phyloP scores from a whole-genome alignment of 1,284 basidiomycete species.

The Apiotrichum montevideense region DNA sequence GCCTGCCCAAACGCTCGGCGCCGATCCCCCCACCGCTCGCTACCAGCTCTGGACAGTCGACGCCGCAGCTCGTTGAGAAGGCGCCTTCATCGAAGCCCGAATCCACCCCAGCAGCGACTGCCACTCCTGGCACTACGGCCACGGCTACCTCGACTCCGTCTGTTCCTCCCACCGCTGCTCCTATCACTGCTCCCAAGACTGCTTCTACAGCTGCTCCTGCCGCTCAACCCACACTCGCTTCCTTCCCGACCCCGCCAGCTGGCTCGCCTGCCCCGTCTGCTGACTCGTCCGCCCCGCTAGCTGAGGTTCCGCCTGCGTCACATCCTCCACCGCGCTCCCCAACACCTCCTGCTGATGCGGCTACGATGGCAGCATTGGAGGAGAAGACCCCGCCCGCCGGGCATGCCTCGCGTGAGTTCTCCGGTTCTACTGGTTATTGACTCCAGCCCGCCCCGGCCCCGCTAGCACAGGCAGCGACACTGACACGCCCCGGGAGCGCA shows the following conservation, averaged over 20 bases:
- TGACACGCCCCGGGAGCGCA: conserved; percentile 31
- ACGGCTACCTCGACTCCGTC: background rate
- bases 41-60: no score
- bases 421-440: background rate
- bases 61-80: no score
- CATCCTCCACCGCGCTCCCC: background rate
- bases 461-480: conserved; percentile 25
- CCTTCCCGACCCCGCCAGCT: no score
- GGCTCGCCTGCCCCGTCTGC: no score
- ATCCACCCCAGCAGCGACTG: background rate
- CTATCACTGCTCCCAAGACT: background rate
- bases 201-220: background rate
- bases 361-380: background rate
- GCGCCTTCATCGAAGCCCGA: no score
- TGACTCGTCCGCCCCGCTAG: background rate
- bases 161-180: background rate
- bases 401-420: background rate
- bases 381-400: conserved; percentile 4
- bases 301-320: background rate
- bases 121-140: background rate
- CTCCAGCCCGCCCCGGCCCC: background rate
- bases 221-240: background rate
- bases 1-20: background rate
- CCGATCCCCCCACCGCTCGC: no score
- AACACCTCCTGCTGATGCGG: background rate